Base-by-base conservation (phyloP, 2,329 filamentous ascomycete species). In the Cladophialophora immunda region DNA sequence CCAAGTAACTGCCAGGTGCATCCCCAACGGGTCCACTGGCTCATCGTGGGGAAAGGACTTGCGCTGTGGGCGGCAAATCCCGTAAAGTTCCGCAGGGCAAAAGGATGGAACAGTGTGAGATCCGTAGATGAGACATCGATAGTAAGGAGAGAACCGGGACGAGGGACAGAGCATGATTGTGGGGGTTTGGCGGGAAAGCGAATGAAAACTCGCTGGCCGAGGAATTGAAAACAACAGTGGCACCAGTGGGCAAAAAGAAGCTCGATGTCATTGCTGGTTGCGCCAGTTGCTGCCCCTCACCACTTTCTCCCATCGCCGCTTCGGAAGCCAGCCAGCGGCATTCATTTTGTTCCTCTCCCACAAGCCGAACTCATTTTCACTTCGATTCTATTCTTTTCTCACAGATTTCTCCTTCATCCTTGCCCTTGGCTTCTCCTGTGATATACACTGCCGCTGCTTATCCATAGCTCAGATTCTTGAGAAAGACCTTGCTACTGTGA, bases 361-460 rank as follows among this genome's bases (percentile, higher is more conserved):
- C 45, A 50, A 50, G 45, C 45, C 45, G 19, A 50, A 61, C 52
- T 58, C 32, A 58, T 22, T 58, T 58, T 36, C 22, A 22, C 45
- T 60, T 47, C 8, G 45, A 36, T 61, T 53, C 30, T 61, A 22
- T 61, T 61, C 58, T 54, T 61, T 38, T 54, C 58, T 36, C 50
- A 53, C 29, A 25, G 38, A 25, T 54, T 29, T 32, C 30, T 22
- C 45, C 25, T 25, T 50, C 45, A 25, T 25, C 22, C 4, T 50
- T 50, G 11, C 19, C 4, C 45, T 25, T 25, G 22, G 1, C 11
- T 27, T 50, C 45, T 27, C 30, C 30, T 22, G 58, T 19, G 32
- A 29, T 13, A 59, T 59, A 59, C 27, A 32, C 57, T 15, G 30
- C 36, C 27, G 15, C 57, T 5, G 25, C 25, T 19, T 38, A 53